Percentiles rank a stretch among this genome's conserved stretches.
These are phyloP conservation scores for Aspergillus ellipticus DNA, from an alignment of 495 filamentous ascomycete species.

Conservation along the genomic window DNA sequence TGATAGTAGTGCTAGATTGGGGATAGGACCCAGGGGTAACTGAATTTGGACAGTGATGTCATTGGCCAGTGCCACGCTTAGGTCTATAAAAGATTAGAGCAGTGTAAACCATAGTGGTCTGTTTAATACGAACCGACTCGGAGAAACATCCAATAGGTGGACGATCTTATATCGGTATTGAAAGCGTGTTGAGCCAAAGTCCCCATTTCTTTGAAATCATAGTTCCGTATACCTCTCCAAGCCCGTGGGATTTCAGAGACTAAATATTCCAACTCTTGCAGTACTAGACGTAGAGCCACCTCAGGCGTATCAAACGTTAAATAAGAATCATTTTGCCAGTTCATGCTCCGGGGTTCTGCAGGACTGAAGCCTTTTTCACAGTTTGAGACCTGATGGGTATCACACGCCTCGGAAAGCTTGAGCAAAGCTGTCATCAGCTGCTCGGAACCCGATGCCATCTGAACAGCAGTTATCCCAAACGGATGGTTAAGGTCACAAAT, in stretches of 20 bases:
- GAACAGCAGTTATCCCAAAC: constrained; percentile 29
- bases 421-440: constrained; percentile 21
- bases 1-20: constrained; percentile 16
- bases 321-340: neutral
- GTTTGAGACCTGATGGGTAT: neutral
- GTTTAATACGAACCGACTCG: constrained; percentile 27
- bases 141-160: constrained; percentile 35
- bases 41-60: constrained; percentile 20
- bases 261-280: constrained; percentile 14
- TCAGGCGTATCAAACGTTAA: constrained; percentile 7
- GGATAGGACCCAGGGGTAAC: constrained; percentile 15
- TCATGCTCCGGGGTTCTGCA: no score
- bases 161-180: constrained; percentile 20
- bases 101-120: neutral
- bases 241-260: constrained; percentile 14
- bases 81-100: constrained; percentile 14
- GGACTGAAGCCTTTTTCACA: neutral
- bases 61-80: constrained; percentile 26
- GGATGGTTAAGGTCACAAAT: constrained; percentile 31
- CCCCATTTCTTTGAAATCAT: constrained; percentile 7
- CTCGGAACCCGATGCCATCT: constrained; percentile 23
- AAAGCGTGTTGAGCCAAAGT: constrained; percentile 16
- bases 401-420: constrained; percentile 24
- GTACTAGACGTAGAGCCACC: constrained; percentile 9
- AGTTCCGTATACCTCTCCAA: constrained; percentile 13